phyloP scores from a whole-genome alignment of 352 stramenopile genomes.

The Phytophthora podocarpi region DNA sequence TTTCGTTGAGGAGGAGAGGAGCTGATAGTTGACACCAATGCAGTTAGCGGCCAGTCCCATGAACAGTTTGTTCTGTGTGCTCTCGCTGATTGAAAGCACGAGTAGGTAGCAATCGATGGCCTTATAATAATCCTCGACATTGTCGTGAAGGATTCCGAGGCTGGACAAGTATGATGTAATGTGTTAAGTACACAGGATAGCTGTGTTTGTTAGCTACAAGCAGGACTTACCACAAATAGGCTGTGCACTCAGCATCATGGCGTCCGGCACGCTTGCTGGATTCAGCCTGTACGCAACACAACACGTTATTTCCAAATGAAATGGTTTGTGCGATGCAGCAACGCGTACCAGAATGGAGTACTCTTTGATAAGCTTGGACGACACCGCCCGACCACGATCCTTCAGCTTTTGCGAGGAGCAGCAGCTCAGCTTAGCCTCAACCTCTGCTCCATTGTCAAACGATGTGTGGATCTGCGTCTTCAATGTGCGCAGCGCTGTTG shows the following conservation, averaged over 20 bases:
- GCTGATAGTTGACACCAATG: slow-evolving; percentile 90
- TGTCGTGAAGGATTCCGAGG: slow-evolving; percentile 90
- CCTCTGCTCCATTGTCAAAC: slow-evolving; percentile 54
- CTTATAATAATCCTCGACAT: slow-evolving; percentile 81
- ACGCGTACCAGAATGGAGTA: slow-evolving; percentile 82
- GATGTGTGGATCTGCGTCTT: slow-evolving; percentile 47
- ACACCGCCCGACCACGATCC: slow-evolving; percentile 60
- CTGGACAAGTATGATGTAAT: too few species aligned
- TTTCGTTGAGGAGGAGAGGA: slow-evolving; percentile 61
- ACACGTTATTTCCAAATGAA: too few species aligned
- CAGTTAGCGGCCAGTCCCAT: slow-evolving; percentile 84
- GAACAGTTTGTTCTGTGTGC: slow-evolving; percentile 78
- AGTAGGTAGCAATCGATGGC: slow-evolving; percentile 88
- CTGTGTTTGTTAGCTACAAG: too few species aligned
- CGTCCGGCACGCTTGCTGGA: slow-evolving; percentile 86
- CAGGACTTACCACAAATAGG: slow-evolving; percentile 82
- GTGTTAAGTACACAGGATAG: too few species aligned
- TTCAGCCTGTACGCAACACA: too few species aligned
- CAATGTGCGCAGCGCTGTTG: slow-evolving; percentile 55
- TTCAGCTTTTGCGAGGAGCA: slow-evolving; percentile 73
- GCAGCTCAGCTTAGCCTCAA: slow-evolving; percentile 54
- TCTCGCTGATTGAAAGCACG: slow-evolving; percentile 86
- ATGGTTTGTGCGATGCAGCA: too few species aligned
- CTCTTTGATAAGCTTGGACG: slow-evolving; percentile 81
- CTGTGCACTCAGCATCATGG: slow-evolving; percentile 82